A percentile compares a stretch with the other conserved stretches of the same genome.
Conservation (phyloP, 345 rosid species). For the Eutrema heterophyllum region DNA sequence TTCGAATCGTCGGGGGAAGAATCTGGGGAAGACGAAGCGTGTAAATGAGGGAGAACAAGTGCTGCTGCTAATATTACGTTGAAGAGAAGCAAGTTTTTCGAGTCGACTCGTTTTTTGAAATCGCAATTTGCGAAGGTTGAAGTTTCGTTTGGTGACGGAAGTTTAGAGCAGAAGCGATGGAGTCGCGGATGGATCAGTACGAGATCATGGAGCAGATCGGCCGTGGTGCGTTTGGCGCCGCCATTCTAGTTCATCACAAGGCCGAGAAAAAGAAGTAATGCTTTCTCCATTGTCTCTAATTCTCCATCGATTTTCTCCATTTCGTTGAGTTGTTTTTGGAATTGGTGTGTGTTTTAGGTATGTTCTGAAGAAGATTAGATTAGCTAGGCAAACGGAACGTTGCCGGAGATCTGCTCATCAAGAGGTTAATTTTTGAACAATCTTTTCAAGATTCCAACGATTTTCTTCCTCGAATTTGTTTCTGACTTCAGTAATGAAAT, state of each 20-base stretch:
- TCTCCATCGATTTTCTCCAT: not conserved
- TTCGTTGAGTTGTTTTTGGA: not conserved
- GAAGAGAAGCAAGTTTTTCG: constrained; percentile 14
- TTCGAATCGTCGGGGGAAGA: constrained; percentile 2
- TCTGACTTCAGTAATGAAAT: constrained; percentile 13
- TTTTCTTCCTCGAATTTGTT: too few species aligned
- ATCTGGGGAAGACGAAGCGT: constrained; percentile 17
- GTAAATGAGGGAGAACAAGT: constrained; percentile 12
- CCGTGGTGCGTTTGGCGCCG: constrained; percentile 97
- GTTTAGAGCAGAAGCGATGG: constrained; percentile 38
- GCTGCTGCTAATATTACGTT: not conserved
- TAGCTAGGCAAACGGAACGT: constrained; percentile 93
- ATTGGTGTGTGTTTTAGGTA: constrained; percentile 43
- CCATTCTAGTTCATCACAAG: constrained; percentile 89
- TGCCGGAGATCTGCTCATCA: constrained; percentile 98
- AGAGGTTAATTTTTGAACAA: constrained; percentile 47
- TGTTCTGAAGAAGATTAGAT: constrained; percentile 96
- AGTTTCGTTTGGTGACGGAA: not conserved
- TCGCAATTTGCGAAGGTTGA: constrained; percentile 7
- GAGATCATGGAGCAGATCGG: constrained; percentile 99
- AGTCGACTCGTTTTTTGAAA: not conserved
- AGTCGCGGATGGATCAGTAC: constrained; percentile 97
- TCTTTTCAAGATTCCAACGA: not conserved
- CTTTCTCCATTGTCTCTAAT: not conserved
- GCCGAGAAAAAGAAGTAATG: constrained; percentile 83